Conservation (phyloP, 2,329 filamentous ascomycete genomes). For the Botrytis sinoallii region DNA sequence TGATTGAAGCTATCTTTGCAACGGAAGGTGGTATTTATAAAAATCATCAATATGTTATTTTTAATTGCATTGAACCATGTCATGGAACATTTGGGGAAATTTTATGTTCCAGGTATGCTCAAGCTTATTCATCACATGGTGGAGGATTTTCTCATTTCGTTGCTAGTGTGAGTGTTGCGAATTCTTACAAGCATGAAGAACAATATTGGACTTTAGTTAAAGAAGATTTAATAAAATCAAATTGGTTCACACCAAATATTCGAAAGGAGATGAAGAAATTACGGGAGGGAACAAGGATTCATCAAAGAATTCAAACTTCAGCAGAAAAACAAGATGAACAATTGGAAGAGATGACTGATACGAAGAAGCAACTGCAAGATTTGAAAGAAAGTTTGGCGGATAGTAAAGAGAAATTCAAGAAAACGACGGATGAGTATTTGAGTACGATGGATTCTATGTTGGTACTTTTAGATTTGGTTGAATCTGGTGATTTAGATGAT, state of each 20-base stretch:
- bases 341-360: not conserved
- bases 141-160: not conserved
- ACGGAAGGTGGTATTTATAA: not conserved
- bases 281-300: not conserved
- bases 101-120: slow-evolving; percentile 1
- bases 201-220: not conserved
- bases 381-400: not conserved
- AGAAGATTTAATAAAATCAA: not conserved
- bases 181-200: not conserved
- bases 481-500: not conserved
- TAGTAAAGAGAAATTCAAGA: not conserved
- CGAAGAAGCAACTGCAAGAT: not conserved
- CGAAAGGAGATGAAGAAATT: not conserved
- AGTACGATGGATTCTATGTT: not conserved
- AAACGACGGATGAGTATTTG: not conserved
- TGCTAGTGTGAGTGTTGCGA: not conserved
- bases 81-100: slow-evolving; percentile 4
- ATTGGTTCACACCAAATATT: not conserved
- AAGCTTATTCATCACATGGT: not conserved
- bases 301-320: not conserved
- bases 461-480: not conserved
- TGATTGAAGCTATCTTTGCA: not conserved
- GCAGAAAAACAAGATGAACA: not conserved
- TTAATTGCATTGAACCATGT: not conserved
- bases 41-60: not conserved